Conservation (phyloP, 306 rosid genomes). For the Oemleria cerasiformis region DNA sequence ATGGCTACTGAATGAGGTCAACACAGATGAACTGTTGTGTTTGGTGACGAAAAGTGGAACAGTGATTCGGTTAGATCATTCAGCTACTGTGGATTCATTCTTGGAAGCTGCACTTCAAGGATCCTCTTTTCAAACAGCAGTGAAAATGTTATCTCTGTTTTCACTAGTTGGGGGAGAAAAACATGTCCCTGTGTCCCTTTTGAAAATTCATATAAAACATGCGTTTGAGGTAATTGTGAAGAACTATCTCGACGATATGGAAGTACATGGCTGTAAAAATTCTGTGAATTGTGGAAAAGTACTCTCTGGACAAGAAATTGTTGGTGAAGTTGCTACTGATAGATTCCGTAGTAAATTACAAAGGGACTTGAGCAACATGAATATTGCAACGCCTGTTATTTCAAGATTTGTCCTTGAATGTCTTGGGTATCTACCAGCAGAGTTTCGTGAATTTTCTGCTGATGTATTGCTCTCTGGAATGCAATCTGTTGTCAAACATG, state of each 20-base stretch:
- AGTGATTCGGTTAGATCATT: conserved; percentile 70
- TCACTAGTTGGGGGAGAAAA: conserved; percentile 74
- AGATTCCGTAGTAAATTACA: conserved; percentile 37
- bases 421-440: conserved; percentile 65
- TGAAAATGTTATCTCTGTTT: conserved; percentile 60
- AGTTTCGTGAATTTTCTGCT: conserved; percentile 62
- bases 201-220: conserved; percentile 62
- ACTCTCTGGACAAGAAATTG: conserved; percentile 23
- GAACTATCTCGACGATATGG: conserved; percentile 46
- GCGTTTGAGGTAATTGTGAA: conserved; percentile 71
- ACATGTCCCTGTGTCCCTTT: conserved; percentile 62
- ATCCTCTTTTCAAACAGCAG: conserved; percentile 75
- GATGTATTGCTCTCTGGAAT: conserved; percentile 77
- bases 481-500: conserved; percentile 63
- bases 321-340: conserved; percentile 30
- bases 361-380: conserved; percentile 33
- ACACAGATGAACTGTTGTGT: conserved; percentile 61
- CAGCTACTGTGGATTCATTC: conserved; percentile 74
- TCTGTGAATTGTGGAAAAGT: conserved; percentile 37
- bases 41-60: conserved; percentile 79
- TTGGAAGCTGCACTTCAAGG: conserved; percentile 77
- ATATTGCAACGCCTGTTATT: conserved; percentile 42
- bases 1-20: conserved; percentile 73
- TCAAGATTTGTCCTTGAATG: conserved; percentile 78
- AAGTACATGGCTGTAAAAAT: conserved; percentile 30